Evolutionary conservation across 805 yeast species (phyloP).

Genomic region (Yarrowia sp.): DNA sequence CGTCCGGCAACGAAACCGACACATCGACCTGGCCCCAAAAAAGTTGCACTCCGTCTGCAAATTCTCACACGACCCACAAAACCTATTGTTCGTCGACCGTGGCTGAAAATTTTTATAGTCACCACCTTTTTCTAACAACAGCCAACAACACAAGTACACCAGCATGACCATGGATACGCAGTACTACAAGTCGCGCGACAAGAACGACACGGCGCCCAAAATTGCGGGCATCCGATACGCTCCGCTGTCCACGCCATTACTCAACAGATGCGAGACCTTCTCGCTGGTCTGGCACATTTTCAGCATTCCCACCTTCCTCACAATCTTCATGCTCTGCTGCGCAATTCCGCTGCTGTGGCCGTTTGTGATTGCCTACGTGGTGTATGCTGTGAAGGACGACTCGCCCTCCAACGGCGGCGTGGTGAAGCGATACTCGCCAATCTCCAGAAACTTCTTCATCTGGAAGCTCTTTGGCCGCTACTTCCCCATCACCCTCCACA

Average conservation of each 20-base stretch:
- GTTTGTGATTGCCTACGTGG: constrained; percentile 58
- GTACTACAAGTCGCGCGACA: constrained; percentile 22
- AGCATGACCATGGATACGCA: constrained; percentile 9
- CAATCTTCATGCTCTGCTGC: constrained; percentile 52
- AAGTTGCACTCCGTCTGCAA: neutral
- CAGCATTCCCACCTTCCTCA: constrained; percentile 53
- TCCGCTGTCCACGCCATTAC: constrained; percentile 28
- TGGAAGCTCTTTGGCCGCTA: constrained; percentile 76
- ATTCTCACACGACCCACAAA: neutral
- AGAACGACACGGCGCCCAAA: constrained; percentile 4
- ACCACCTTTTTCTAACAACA: neutral
- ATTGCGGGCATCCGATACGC: constrained; percentile 27
- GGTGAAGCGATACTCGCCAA: constrained; percentile 52
- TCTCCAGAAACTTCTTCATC: constrained; percentile 54
- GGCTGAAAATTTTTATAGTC: neutral
- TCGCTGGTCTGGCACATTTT: constrained; percentile 72
- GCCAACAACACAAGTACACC: neutral
- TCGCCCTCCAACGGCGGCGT: constrained; percentile 76
- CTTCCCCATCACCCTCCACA: constrained; percentile 74
- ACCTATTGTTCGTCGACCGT: neutral
- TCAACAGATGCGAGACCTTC: constrained; percentile 61
- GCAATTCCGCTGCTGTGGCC: constrained; percentile 69
- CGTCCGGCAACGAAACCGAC: neutral
- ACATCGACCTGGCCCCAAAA: neutral
- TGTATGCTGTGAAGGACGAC: constrained; percentile 57